Percentiles rank a stretch among this genome's conserved stretches.
phyloP scores from a whole-genome alignment of 129 eudicot genomes.

The Saussurea involucrata region DNA sequence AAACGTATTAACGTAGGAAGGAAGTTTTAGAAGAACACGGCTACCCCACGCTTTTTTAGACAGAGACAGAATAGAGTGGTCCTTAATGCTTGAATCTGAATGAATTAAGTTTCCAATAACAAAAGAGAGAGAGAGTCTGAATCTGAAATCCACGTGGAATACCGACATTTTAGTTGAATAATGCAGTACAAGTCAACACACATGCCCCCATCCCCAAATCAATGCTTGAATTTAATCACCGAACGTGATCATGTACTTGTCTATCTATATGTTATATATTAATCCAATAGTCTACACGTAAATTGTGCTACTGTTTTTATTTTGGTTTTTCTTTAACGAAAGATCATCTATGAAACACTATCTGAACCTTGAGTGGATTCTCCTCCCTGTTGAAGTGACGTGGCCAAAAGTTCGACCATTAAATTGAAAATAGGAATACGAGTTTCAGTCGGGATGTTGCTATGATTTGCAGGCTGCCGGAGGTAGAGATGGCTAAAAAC shows the following conservation, averaged over 20 bases:
- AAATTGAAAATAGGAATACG: neutral
- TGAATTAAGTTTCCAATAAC: neutral
- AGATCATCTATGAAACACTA: no score
- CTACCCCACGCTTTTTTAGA: conserved; percentile 7
- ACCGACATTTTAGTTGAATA: conserved; percentile 12
- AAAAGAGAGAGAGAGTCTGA: neutral
- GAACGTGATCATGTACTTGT: no score
- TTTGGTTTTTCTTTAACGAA: no score
- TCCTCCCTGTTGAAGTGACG: neutral
- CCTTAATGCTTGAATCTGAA: conserved; percentile 17
- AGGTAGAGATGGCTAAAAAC: no score
- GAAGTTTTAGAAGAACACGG: neutral
- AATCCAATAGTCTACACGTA: no score
- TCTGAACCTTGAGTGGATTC: no score
- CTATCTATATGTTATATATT: no score
- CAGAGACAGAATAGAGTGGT: conserved; percentile 11
- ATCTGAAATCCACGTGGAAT: conserved; percentile 2
- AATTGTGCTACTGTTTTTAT: neutral
- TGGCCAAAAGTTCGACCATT: neutral
- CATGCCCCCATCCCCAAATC: neutral
- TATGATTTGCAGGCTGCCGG: neutral
- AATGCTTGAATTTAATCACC: neutral
- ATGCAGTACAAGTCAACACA: conserved; percentile 15
- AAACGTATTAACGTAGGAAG: conserved; percentile 18
- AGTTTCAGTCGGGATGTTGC: neutral